Percentiles rank a stretch among this genome's conserved stretches.
phyloP scores from a whole-genome alignment of 139 green algal species.

The Zygnema circumcarinatum region DNA sequence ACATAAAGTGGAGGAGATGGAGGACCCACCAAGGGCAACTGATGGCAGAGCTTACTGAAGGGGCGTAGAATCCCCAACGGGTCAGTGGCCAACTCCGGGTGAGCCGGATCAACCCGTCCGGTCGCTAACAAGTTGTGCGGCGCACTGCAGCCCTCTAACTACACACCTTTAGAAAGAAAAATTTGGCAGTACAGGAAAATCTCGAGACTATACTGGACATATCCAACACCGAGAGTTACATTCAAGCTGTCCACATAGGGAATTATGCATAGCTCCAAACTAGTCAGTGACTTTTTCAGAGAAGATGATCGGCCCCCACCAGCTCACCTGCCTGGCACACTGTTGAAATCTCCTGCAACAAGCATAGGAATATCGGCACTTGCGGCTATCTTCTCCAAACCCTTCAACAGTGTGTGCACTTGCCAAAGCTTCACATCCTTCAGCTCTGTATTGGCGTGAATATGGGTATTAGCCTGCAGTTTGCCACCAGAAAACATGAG shows the following conservation, averaged over 20 bases:
- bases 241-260: background rate
- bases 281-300: no score
- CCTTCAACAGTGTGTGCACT: constrained; percentile 98
- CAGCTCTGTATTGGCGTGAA: constrained; percentile 96
- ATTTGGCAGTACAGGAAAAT: background rate
- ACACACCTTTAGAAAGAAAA: constrained; percentile 40
- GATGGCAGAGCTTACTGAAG: constrained; percentile 77
- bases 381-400: constrained; percentile 97
- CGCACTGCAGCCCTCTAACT: no score
- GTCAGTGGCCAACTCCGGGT: constrained; percentile 82
- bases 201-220: constrained; percentile 61
- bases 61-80: constrained; percentile 81
- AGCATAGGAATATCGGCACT: constrained; percentile 72
- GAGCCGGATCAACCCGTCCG: constrained; percentile 73
- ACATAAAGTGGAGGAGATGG: no score
- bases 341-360: constrained; percentile 97
- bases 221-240: background rate
- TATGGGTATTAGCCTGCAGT: constrained; percentile 94
- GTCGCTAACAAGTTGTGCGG: constrained; percentile 89
- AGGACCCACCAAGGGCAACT: constrained; percentile 58
- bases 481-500: background rate
- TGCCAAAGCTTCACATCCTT: constrained; percentile 99
- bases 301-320: no score
- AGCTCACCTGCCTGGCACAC: constrained; percentile 49
- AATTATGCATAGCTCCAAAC: no score